These are phyloP conservation scores for Neonectria neomacrospora DNA, from an alignment of 2,329 filamentous ascomycete species.

Conservation along the genomic window DNA sequence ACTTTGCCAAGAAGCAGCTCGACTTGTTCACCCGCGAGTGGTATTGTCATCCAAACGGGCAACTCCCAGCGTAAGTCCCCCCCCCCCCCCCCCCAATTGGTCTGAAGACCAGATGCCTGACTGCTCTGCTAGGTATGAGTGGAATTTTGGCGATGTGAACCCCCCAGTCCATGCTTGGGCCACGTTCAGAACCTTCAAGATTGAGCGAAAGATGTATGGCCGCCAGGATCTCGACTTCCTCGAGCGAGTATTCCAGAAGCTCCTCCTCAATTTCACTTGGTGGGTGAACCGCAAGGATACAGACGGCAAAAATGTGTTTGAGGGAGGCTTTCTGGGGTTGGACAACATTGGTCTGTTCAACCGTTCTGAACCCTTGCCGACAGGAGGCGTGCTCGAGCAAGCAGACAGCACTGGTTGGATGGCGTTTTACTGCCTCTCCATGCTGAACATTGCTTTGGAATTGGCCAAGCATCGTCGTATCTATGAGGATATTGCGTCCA, in stretches of 20 bases:
- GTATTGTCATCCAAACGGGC: slow-evolving; percentile 98
- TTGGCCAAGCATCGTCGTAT: slow-evolving; percentile 93
- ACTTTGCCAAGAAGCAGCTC: slow-evolving; percentile 97
- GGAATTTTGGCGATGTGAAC: slow-evolving; percentile 98
- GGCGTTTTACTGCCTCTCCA: slow-evolving; percentile 96
- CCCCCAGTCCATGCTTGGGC: slow-evolving; percentile 97
- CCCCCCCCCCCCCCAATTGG: no score
- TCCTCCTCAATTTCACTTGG: slow-evolving; percentile 97
- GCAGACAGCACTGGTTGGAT: slow-evolving; percentile 99
- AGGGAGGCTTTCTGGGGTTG: slow-evolving; percentile 92
- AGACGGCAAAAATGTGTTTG: slow-evolving; percentile 96
- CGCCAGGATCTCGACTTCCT: slow-evolving; percentile 95
- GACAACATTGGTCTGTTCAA: slow-evolving; percentile 99
- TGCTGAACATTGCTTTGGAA: slow-evolving; percentile 97
- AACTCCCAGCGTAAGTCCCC: slow-evolving; percentile 82
- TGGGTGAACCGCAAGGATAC: slow-evolving; percentile 98
- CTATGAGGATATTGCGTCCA: slow-evolving; percentile 96
- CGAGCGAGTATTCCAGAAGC: slow-evolving; percentile 95
- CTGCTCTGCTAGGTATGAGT: slow-evolving; percentile 72
- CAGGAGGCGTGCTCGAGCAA: slow-evolving; percentile 92
- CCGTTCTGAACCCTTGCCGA: slow-evolving; percentile 92
- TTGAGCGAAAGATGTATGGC: slow-evolving; percentile 96
- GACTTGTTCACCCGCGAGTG: slow-evolving; percentile 96
- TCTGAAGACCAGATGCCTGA: slow-evolving; percentile 21
- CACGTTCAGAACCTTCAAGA: slow-evolving; percentile 96